These are phyloP conservation scores for Beverwykella pulmonaria DNA, from an alignment of 495 filamentous ascomycete species.

Conservation along the genomic window DNA sequence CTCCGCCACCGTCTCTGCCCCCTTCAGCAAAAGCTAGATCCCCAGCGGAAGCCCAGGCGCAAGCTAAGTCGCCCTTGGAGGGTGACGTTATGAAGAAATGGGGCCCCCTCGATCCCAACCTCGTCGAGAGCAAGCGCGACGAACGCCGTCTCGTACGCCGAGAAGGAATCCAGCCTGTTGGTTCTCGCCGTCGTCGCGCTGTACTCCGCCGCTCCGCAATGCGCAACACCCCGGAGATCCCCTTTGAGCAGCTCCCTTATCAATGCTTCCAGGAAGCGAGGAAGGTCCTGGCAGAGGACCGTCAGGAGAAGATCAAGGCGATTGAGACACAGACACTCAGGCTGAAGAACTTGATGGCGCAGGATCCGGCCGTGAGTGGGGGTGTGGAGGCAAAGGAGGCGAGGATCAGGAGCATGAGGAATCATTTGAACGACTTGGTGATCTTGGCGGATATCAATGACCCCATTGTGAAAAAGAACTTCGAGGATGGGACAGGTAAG, in stretches of 20 bases:
- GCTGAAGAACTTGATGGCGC: constrained; percentile 62
- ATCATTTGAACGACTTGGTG: constrained; percentile 78
- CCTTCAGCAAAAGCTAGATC: background rate
- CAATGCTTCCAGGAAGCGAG: constrained; percentile 97
- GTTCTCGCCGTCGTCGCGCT: constrained; percentile 77
- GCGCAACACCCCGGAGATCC: constrained; percentile 55
- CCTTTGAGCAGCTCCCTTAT: constrained; percentile 91
- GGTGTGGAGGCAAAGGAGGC: constrained; percentile 60
- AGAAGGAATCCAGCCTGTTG: constrained; percentile 30
- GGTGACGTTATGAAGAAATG: constrained; percentile 24
- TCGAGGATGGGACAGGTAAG: constrained; percentile 89
- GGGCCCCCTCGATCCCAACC: constrained; percentile 39
- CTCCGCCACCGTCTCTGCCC: constrained; percentile 17
- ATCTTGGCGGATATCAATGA: constrained; percentile 94
- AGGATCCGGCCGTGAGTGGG: constrained; percentile 60
- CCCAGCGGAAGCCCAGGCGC: background rate
- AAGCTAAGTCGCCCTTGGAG: background rate
- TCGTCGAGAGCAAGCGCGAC: constrained; percentile 31
- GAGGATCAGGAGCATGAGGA: constrained; percentile 68
- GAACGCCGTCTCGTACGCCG: constrained; percentile 40
- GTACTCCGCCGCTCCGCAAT: constrained; percentile 64
- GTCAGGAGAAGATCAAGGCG: constrained; percentile 72
- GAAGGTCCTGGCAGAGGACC: constrained; percentile 76
- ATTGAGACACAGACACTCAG: constrained; percentile 55
- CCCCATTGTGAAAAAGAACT: constrained; percentile 87